phyloP scores from a whole-genome alignment of 2,329 filamentous ascomycete species.

The Ceratocystis alfenasii region DNA sequence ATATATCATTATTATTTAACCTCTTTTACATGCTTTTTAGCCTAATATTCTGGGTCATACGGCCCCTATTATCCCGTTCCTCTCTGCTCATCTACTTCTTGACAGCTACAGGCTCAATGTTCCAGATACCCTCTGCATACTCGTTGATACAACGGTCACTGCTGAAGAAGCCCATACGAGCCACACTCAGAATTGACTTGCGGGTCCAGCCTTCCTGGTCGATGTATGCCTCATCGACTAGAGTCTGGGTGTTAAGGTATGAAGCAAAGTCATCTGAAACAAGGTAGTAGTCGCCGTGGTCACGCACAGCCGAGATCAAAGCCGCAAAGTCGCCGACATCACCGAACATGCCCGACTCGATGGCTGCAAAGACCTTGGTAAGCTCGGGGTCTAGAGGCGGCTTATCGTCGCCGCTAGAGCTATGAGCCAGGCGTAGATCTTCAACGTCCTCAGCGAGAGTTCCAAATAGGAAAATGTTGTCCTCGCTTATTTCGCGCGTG shows the following conservation, averaged over 20 bases:
- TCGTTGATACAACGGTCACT: conserved; percentile 92
- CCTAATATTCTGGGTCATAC: background rate
- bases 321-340: conserved; percentile 67
- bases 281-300: conserved; percentile 95
- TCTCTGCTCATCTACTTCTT: background rate
- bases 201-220: conserved; percentile 87
- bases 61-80: background rate
- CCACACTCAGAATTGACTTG: conserved; percentile 79
- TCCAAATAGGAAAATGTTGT: conserved; percentile 97
- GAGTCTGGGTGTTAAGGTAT: conserved; percentile 78
- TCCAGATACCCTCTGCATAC: conserved; percentile 97
- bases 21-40: background rate
- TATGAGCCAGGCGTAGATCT: conserved; percentile 81
- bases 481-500: conserved; percentile 88
- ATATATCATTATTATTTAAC: conserved; percentile 3
- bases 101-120: conserved; percentile 61
- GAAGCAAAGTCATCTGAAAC: conserved; percentile 95
- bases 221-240: conserved; percentile 85
- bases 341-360: conserved; percentile 71
- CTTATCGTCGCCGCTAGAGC: conserved; percentile 49
- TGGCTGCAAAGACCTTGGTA: conserved; percentile 68
- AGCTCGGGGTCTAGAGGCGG: conserved; percentile 57
- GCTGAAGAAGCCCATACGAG: conserved; percentile 95
- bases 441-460: conserved; percentile 94
- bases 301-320: conserved; percentile 70